phyloP scores from a whole-genome alignment of 306 rosid genomes.

The Albizia julibrissin region DNA sequence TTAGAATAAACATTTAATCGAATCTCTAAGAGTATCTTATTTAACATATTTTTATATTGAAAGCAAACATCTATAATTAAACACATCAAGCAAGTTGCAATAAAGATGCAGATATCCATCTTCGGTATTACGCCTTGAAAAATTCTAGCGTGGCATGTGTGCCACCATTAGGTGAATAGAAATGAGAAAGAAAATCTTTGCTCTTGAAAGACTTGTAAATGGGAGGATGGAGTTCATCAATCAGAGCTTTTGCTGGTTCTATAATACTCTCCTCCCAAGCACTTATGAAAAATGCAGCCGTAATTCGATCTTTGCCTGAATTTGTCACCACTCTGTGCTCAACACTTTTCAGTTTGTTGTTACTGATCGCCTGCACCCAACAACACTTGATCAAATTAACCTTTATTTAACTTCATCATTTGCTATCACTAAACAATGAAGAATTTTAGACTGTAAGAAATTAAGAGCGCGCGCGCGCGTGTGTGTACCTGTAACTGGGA shows the following conservation, averaged over 20 bases:
- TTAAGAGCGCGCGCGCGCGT: too few species aligned
- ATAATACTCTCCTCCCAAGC: constrained; percentile 43
- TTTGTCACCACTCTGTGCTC: background rate
- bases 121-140: background rate
- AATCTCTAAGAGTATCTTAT: too few species aligned
- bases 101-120: too few species aligned
- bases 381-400: background rate
- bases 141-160: background rate
- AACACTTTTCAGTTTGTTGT: background rate
- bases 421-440: background rate
- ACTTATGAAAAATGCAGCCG: constrained; percentile 33
- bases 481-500: background rate
- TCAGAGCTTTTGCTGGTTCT: constrained; percentile 54
- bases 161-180: background rate
- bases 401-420: background rate
- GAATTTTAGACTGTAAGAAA: background rate
- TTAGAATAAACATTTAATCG: too few species aligned
- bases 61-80: too few species aligned
- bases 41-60: too few species aligned
- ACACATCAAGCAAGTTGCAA: too few species aligned
- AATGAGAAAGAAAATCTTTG: background rate
- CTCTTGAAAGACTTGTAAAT: constrained; percentile 1
- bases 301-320: constrained; percentile 31
- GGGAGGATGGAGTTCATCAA: constrained; percentile 43
- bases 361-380: background rate